Conservation (phyloP, 2,329 filamentous ascomycete genomes). For the Aaosphaeria pasadenensis region DNA sequence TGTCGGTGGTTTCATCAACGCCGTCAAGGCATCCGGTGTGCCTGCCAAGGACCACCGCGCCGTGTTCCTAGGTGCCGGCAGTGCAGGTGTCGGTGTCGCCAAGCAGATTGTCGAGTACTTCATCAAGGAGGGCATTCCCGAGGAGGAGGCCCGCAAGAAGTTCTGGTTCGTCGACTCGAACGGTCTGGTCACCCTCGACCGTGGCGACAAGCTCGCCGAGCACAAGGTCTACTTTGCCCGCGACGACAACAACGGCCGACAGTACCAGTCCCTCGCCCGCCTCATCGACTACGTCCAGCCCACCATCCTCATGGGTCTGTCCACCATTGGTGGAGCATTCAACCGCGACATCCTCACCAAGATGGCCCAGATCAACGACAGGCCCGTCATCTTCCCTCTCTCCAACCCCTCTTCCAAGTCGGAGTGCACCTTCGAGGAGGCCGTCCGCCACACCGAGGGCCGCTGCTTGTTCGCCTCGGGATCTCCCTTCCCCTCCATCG, state of each 20-base stretch:
- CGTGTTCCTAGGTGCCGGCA: constrained; percentile 94
- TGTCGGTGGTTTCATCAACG: constrained; percentile 73
- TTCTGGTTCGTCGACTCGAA: constrained; percentile 98
- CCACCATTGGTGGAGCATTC: constrained; percentile 92
- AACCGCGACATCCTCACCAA: constrained; percentile 76
- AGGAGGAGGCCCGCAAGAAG: constrained; percentile 81
- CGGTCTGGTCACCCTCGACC: constrained; percentile 88
- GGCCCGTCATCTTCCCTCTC: constrained; percentile 79
- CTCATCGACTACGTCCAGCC: constrained; percentile 95
- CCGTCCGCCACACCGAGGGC: constrained; percentile 85
- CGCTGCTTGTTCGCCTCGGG: constrained; percentile 92
- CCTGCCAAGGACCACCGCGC: constrained; percentile 87
- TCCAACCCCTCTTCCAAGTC: constrained; percentile 96
- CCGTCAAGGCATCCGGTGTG: constrained; percentile 80
- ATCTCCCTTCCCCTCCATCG: constrained; percentile 77
- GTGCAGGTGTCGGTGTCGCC: constrained; percentile 92
- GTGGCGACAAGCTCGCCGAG: constrained; percentile 88
- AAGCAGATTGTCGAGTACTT: constrained; percentile 98
- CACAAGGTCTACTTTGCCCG: constrained; percentile 73
- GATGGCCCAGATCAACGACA: constrained; percentile 61
- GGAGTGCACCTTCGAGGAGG: constrained; percentile 95
- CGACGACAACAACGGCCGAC: constrained; percentile 62
- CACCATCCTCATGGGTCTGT: constrained; percentile 89
- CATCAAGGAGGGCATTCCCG: constrained; percentile 83
- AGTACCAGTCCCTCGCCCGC: constrained; percentile 76